Evolutionary conservation across 345 rosid genomes (phyloP), one percentile per base, ranked within the genome.

Genomic region (Brassica cretica): DNA sequence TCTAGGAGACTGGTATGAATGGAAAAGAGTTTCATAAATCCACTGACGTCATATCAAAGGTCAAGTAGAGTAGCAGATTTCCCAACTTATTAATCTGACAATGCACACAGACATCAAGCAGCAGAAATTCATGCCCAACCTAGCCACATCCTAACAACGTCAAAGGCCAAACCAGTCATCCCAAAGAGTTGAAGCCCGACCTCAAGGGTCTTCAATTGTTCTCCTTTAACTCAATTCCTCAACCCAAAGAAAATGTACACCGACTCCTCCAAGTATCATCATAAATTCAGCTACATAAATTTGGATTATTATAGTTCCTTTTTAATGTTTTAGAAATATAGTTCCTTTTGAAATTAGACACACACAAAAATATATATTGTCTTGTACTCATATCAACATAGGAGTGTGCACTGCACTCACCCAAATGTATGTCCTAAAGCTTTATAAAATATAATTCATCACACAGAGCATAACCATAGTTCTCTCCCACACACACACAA

Each of bases 1-100:
- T 16, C 33, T 75, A 68, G 49, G 68, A 68, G 12, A 44, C 51
- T 19, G 64, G 63, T 60, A 25, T 33, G 64, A 58, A 59, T 24
- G 15, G 12, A 19, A 51, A 69, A 15, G 39, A 62, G 27, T 6
- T 30, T 30, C 46, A 27, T n/a, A 21, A 51, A 51, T 24, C 68
- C 59, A 59, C 68, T 69, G 60, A 41, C 30, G 35, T 66, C 53
- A 64, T 53, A 11, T 41, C 49, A 41, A 41, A 41, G 49, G 14
- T 41, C 49, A 41, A 41, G 49, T 41, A 41, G 5, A 41, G 49
- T 41, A 41, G 49, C 12, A 41, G 49, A 41, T 41, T 41, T 10
- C 5, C 14, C 49, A 41, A 10, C 49, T 41, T 41, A 3, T 41
- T 41, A 41, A 41, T 41, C 49, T 41, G n/a, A 41, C 49, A 41